phyloP scores from a whole-genome alignment of 2,329 filamentous ascomycete species.

The Coniochaeta ligniaria region DNA sequence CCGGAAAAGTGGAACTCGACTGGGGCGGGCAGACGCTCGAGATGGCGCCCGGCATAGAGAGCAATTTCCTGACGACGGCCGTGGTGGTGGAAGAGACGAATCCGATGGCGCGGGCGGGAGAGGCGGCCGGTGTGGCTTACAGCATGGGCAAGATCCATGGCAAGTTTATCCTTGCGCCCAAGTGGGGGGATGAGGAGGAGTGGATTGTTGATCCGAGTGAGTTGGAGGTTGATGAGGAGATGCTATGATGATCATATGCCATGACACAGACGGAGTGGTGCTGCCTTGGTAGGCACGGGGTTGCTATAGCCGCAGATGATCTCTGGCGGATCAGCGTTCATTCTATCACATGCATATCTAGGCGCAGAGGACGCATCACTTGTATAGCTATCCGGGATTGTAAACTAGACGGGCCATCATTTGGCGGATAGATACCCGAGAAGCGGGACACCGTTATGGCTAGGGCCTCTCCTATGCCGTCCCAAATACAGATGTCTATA shows the following conservation, averaged over 20 bases:
- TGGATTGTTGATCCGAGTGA: constrained; percentile 38
- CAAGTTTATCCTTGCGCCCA: constrained; percentile 52
- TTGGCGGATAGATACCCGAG: neutral
- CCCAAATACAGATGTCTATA: too few species aligned
- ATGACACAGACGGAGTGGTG: too few species aligned
- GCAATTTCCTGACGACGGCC: constrained; percentile 49
- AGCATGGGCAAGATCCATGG: constrained; percentile 59
- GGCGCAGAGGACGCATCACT: neutral
- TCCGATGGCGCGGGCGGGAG: constrained; percentile 35
- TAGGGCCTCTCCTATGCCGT: too few species aligned
- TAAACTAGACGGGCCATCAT: neutral
- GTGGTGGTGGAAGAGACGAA: constrained; percentile 53
- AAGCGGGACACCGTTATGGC: too few species aligned
- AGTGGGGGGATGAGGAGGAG: constrained; percentile 50
- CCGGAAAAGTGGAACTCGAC: constrained; percentile 53
- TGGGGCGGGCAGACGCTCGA: constrained; percentile 54
- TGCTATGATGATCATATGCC: neutral
- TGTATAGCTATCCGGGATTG: neutral
- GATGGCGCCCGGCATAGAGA: constrained; percentile 42
- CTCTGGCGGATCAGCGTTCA: neutral
- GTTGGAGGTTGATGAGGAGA: constrained; percentile 9
- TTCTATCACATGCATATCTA: neutral
- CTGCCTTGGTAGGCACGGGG: neutral
- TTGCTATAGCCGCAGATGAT: neutral
- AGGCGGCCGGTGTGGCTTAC: constrained; percentile 42